Percentiles rank a stretch among this genome's conserved stretches.
These are phyloP conservation scores for Curvularia spicifera DNA, from an alignment of 2,329 filamentous ascomycete genomes.

Conservation along the genomic window DNA sequence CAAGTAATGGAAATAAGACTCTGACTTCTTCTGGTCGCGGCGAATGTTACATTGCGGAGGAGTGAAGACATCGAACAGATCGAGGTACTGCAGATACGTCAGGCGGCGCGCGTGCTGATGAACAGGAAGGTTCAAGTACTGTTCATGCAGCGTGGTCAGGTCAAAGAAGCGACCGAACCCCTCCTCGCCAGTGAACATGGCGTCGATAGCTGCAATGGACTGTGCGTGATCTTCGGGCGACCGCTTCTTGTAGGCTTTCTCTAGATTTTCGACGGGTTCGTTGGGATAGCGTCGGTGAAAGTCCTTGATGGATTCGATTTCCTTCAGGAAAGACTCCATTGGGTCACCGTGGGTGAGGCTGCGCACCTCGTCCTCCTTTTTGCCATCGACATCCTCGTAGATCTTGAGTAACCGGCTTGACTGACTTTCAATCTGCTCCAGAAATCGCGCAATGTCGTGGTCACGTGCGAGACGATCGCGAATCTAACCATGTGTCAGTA, in stretches of 20 bases:
- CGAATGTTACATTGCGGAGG: constrained; percentile 76
- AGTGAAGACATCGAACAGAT: constrained; percentile 85
- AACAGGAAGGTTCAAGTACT: constrained; percentile 86
- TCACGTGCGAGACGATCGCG: constrained; percentile 88
- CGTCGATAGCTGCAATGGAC: constrained; percentile 74
- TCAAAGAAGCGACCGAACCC: constrained; percentile 93
- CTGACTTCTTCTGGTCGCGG: constrained; percentile 83
- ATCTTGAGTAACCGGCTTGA: constrained; percentile 80
- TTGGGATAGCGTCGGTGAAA: constrained; percentile 93
- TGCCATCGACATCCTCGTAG: constrained; percentile 78
- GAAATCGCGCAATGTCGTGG: constrained; percentile 86
- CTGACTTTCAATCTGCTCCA: constrained; percentile 86
- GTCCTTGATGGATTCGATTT: constrained; percentile 78
- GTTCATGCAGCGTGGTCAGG: constrained; percentile 80
- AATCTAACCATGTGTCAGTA: constrained; percentile 62
- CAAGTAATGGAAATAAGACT: constrained; percentile 91
- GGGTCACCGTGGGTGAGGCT: constrained; percentile 83
- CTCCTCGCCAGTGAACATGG: constrained; percentile 95
- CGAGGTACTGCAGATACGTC: constrained; percentile 91
- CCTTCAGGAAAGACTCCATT: constrained; percentile 89
- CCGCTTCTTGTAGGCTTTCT: constrained; percentile 83
- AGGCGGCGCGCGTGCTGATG: constrained; percentile 71
- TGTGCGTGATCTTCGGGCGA: constrained; percentile 67
- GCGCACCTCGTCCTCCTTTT: constrained; percentile 79
- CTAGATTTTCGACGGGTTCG: constrained; percentile 92